Base-by-base conservation (phyloP, 495 filamentous ascomycete genomes). In the Astrothelium macrocarpum region DNA sequence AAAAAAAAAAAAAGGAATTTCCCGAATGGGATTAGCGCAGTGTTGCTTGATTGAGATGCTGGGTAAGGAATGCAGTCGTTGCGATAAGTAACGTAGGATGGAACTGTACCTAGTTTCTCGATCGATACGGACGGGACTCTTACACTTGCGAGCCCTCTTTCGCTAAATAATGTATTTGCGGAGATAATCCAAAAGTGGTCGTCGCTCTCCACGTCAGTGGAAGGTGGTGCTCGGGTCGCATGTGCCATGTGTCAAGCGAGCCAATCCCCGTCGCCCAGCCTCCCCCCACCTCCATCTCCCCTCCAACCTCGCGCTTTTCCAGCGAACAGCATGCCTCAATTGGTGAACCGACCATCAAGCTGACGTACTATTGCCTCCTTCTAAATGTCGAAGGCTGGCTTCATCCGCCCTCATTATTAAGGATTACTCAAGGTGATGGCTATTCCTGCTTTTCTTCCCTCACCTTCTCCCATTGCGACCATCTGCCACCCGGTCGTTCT, bases 241-340 rank as follows among this genome's bases (percentile, higher is more conserved):
- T n/a, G n/a, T n/a, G n/a, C n/a, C n/a, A n/a, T n/a, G n/a, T n/a
- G n/a, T n/a, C n/a, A 60, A 60, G 59, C 59, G 59, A 60, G 59
- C 59, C 63, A 58, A 36, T 64, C 62, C 59, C 43, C 10, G 49
- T 28, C 49, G 26, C 49, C 49, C 49, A 56, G 49, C 49, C 49
- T 56, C 49, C 25, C 49, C 14, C 49, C 49, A 9, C 49, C 49
- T 2, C 20, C 20, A 25, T 56, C 49, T 28, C 49, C 49, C 49
- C 49, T 56, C 49, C 49, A 56, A 56, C 49, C 49, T 56, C 49
- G 9, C 9, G 20, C 49, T 56, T 56, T 56, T 56, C 49, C 49
- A 56, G 25, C 49, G 49, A 56, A 56, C 49, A 56, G 49, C 49
- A 56, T 18, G 20, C 45, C 45, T 16, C 20, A 0, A 49, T 20